These are phyloP conservation scores for Chenopodium quinoa DNA, from an alignment of 148 eudicot genomes.

Conservation along the genomic window DNA sequence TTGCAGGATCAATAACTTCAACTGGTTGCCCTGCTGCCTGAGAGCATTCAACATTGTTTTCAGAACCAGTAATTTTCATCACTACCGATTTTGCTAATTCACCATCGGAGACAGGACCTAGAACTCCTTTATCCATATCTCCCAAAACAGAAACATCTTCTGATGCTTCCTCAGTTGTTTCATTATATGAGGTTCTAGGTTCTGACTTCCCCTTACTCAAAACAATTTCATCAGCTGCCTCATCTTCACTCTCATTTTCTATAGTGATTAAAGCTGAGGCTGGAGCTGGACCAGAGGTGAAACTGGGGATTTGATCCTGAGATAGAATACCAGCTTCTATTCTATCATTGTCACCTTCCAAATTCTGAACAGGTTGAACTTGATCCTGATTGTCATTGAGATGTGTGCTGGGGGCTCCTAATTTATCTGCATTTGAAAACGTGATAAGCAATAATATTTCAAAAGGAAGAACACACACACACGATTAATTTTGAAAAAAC, in stretches of 20 bases:
- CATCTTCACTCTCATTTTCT: slow-evolving; percentile 30
- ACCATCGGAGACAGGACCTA: slow-evolving; percentile 18
- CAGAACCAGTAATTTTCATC: slow-evolving; percentile 23
- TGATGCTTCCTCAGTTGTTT: slow-evolving; percentile 22
- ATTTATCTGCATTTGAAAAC: slow-evolving; percentile 30
- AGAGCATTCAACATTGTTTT: slow-evolving; percentile 22
- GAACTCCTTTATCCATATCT: slow-evolving; percentile 17
- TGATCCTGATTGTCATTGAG: slow-evolving; percentile 11
- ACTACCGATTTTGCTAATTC: slow-evolving; percentile 13
- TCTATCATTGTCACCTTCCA: slow-evolving; percentile 20
- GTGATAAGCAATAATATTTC: background rate
- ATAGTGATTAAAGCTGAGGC: slow-evolving; percentile 19
- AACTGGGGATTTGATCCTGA: slow-evolving; percentile 21
- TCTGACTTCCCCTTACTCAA: slow-evolving; percentile 9
- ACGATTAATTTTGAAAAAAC: background rate
- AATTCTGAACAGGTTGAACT: slow-evolving; percentile 14
- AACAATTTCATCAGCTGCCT: slow-evolving; percentile 18
- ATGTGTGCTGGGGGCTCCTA: slow-evolving; percentile 17
- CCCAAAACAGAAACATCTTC: slow-evolving; percentile 21
- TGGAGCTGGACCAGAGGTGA: slow-evolving; percentile 11
- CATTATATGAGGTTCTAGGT: slow-evolving; percentile 13
- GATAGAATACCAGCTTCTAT: slow-evolving; percentile 18
- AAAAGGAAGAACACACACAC: background rate
- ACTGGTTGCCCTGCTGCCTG: slow-evolving; percentile 16
- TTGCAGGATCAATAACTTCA: slow-evolving; percentile 17